phyloP scores from a whole-genome alignment of 495 filamentous ascomycete species.

The Neurospora terricola region DNA sequence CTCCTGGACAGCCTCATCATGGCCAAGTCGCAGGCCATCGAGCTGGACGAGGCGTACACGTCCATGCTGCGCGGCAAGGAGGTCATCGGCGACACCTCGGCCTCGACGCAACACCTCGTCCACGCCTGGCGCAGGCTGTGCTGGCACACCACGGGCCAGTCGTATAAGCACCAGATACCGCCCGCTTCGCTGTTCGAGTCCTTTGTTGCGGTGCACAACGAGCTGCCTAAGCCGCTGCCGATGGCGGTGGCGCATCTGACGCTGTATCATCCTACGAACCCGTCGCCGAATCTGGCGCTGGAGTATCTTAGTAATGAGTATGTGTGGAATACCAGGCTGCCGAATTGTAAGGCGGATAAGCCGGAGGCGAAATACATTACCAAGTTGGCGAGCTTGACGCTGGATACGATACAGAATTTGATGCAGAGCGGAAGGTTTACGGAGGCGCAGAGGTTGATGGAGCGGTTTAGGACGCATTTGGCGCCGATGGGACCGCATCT shows the following conservation, averaged over 20 bases:
- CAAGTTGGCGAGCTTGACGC: slow-evolving; percentile 7
- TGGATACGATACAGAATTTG: slow-evolving; percentile 21
- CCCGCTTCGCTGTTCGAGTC: slow-evolving; percentile 27
- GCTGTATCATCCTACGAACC: slow-evolving; percentile 31
- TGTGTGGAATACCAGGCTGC: not conserved
- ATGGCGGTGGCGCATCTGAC: slow-evolving; percentile 29
- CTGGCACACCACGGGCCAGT: slow-evolving; percentile 25
- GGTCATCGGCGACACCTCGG: slow-evolving; percentile 10
- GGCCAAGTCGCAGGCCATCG: slow-evolving; percentile 10
- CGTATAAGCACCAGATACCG: slow-evolving; percentile 19
- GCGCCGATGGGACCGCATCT: not conserved
- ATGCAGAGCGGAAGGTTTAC: slow-evolving; percentile 3
- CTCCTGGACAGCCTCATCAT: slow-evolving; percentile 21
- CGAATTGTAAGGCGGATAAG: not conserved
- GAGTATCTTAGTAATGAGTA: slow-evolving; percentile 11
- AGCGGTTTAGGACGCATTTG: slow-evolving; percentile 6
- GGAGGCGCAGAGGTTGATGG: slow-evolving; percentile 11
- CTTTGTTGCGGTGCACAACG: slow-evolving; percentile 23
- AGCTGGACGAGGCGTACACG: slow-evolving; percentile 27
- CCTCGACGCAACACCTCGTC: slow-evolving; percentile 2
- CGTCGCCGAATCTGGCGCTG: slow-evolving; percentile 25
- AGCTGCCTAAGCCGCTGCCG: slow-evolving; percentile 1
- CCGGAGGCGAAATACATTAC: not conserved
- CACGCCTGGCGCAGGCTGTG: slow-evolving; percentile 21
- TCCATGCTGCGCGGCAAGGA: slow-evolving; percentile 21